Evolutionary conservation across 2,329 filamentous ascomycete genomes (phyloP).

Genomic region (Penicillium corylophilum): DNA sequence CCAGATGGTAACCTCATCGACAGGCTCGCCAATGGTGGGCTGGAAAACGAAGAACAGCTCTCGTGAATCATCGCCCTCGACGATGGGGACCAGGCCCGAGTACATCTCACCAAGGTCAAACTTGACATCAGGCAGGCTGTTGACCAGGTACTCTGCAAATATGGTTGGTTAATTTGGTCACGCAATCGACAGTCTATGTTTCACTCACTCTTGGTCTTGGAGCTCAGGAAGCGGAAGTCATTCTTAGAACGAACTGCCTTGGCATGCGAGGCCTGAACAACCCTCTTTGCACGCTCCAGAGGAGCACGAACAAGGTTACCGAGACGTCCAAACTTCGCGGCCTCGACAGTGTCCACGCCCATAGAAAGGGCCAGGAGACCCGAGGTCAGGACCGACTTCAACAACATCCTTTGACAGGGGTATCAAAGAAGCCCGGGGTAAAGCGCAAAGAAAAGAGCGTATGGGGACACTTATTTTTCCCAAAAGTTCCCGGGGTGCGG

Average conservation of each 20-base stretch:
- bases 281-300: slow-evolving; percentile 22
- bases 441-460: neutral
- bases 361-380: slow-evolving; percentile 23
- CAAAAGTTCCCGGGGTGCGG: neutral
- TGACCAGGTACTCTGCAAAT: slow-evolving; percentile 59
- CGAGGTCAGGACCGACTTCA: slow-evolving; percentile 26
- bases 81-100: slow-evolving; percentile 55
- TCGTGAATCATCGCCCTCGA: slow-evolving; percentile 45
- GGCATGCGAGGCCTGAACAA: slow-evolving; percentile 9
- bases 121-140: slow-evolving; percentile 65
- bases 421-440: neutral
- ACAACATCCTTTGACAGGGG: slow-evolving; percentile 20
- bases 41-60: slow-evolving; percentile 53
- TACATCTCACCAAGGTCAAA: slow-evolving; percentile 63
- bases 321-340: slow-evolving; percentile 27
- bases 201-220: slow-evolving; percentile 29
- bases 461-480: neutral
- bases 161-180: neutral
- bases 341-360: slow-evolving; percentile 19
- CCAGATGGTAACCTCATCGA: slow-evolving; percentile 46
- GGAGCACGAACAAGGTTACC: slow-evolving; percentile 24
- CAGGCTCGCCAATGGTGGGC: slow-evolving; percentile 44
- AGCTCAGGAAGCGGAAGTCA: slow-evolving; percentile 28
- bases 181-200: neutral
- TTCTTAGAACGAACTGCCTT: slow-evolving; percentile 15